Percentiles rank a stretch among this genome's conserved stretches.
Evolutionary conservation across 1,139 yeast species (phyloP).

Genomic region (Suhomyces bolitotheri): DNA sequence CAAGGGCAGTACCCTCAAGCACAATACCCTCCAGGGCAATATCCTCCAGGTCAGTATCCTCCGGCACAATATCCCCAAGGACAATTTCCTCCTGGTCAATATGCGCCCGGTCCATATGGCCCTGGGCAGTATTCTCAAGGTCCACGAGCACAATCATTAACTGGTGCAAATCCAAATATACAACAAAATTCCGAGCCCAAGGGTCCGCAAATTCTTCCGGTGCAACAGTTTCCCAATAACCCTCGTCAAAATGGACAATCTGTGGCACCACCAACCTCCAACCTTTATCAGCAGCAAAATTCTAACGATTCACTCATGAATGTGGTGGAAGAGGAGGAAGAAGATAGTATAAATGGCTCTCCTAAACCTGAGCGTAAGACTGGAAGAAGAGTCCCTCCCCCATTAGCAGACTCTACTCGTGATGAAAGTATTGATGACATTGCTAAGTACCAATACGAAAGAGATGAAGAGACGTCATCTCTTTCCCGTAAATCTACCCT

Average conservation of each 20-base stretch:
- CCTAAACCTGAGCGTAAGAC: conserved; percentile 2
- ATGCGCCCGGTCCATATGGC: background rate
- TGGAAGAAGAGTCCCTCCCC: background rate
- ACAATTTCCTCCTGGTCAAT: conserved; percentile 1
- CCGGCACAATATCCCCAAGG: conserved; percentile 3
- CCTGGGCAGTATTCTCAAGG: conserved; percentile 5
- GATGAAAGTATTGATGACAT: conserved; percentile 27
- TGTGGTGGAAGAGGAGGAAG: conserved; percentile 46
- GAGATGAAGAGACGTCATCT: conserved; percentile 21
- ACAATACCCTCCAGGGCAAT: conserved; percentile 3
- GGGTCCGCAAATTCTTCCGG: conserved; percentile 12
- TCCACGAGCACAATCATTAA: conserved; percentile 28
- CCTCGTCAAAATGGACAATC: background rate
- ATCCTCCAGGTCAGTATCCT: conserved; percentile 1
- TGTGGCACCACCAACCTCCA: conserved; percentile 1
- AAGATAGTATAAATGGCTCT: conserved; percentile 15
- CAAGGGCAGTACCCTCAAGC: conserved; percentile 4
- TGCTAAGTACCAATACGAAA: conserved; percentile 28
- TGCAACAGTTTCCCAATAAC: conserved; percentile 11
- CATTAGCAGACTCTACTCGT: conserved; percentile 2
- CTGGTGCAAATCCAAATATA: conserved; percentile 2
- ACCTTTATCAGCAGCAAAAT: conserved; percentile 13
- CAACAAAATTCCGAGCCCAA: conserved; percentile 6
- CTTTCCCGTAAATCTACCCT: conserved; percentile 44
- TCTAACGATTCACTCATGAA: conserved; percentile 44